phyloP scores from a whole-genome alignment of 768 basidiomycete genomes.

The Suillus bovinus region DNA sequence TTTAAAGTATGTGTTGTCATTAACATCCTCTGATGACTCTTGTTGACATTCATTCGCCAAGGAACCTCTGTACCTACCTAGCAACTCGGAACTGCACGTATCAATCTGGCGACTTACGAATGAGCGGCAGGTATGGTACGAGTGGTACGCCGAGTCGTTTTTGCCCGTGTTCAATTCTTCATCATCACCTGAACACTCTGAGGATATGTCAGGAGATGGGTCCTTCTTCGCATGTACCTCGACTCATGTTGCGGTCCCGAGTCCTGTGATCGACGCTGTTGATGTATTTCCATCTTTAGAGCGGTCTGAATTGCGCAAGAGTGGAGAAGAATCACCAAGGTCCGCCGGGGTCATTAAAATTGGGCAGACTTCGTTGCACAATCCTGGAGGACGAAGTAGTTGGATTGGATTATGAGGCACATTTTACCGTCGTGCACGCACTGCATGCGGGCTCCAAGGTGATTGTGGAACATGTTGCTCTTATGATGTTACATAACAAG shows the following conservation, averaged over 20 bases:
- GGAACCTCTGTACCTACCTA: conserved; percentile 94
- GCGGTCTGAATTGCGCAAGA: conserved; percentile 15
- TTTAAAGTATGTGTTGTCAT: conserved; percentile 62
- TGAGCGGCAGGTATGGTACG: conserved; percentile 93
- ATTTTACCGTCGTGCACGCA: background rate
- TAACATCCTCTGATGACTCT: conserved; percentile 1
- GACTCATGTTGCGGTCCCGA: conserved; percentile 43
- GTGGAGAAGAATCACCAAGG: conserved; percentile 19
- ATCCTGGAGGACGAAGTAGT: conserved; percentile 85
- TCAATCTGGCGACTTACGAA: conserved; percentile 94
- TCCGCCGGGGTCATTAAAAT: conserved; percentile 72
- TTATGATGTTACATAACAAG: conserved; percentile 1
- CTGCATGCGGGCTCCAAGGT: background rate
- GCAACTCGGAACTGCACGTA: conserved; percentile 88
- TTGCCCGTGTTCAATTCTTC: conserved; percentile 55
- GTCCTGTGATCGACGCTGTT: conserved; percentile 71
- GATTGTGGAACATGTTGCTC: background rate
- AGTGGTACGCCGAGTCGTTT: conserved; percentile 97
- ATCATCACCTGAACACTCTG: conserved; percentile 19
- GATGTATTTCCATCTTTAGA: conserved; percentile 38
- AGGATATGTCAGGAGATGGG: conserved; percentile 19
- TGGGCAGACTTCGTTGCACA: conserved; percentile 91
- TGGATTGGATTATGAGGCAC: conserved; percentile 79
- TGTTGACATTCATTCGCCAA: conserved; percentile 30
- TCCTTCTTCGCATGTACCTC: conserved; percentile 30